Evolutionary conservation across 768 basidiomycete genomes (phyloP).

Genomic region (Mycena alexandri): DNA sequence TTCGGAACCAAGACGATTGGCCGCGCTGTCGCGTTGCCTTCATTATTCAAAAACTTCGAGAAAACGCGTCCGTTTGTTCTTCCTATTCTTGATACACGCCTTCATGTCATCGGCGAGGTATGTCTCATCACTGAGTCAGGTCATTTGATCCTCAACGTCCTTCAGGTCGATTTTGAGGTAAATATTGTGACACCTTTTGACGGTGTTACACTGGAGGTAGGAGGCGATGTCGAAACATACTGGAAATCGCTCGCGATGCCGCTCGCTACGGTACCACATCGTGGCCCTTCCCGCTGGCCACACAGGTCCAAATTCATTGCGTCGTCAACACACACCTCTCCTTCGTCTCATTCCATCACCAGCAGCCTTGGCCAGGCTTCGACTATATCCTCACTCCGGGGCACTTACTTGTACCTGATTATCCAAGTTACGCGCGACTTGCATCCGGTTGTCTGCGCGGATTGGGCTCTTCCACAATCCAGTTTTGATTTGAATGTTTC

Average conservation of each 20-base stretch:
- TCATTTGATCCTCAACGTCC: neutral
- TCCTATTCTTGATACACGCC: constrained; percentile 91
- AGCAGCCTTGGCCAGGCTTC: constrained; percentile 67
- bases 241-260: constrained; percentile 89
- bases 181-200: constrained; percentile 90
- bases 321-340: constrained; percentile 74
- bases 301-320: constrained; percentile 57
- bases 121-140: constrained; percentile 31
- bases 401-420: constrained; percentile 87
- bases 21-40: constrained; percentile 87
- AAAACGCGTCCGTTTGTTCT: constrained; percentile 69
- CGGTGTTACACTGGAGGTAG: constrained; percentile 93
- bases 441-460: constrained; percentile 87
- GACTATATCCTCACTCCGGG: constrained; percentile 90
- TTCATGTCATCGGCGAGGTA: constrained; percentile 96
- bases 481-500: constrained; percentile 84
- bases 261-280: constrained; percentile 57
- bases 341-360: constrained; percentile 69
- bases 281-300: constrained; percentile 52
- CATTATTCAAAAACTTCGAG: constrained; percentile 70
- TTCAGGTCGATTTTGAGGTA: constrained; percentile 88
- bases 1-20: constrained; percentile 98
- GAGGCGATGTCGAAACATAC: constrained; percentile 96
- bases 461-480: constrained; percentile 80
- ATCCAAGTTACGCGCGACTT: constrained; percentile 94